A percentile compares a stretch with the other conserved stretches of the same genome.
Evolutionary conservation across 2,329 filamentous ascomycete genomes (phyloP).

Genomic region (Penicillium janthinellum): DNA sequence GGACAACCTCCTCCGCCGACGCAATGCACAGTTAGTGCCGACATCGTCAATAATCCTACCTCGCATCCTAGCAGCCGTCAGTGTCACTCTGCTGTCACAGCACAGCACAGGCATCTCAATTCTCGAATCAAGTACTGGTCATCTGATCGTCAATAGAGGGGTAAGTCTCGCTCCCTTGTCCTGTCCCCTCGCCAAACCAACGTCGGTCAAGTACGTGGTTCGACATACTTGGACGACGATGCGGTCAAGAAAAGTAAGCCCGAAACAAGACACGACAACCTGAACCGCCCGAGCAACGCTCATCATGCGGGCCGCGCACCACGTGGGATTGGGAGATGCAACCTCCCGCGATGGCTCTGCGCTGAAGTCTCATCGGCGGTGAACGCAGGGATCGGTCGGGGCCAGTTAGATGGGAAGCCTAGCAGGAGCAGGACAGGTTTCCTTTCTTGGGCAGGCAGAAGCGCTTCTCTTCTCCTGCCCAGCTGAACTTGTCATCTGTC

Average conservation of each 20-base stretch:
- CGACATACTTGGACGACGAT: conserved; percentile 12
- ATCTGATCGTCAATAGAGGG: background rate
- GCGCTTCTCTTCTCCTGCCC: background rate
- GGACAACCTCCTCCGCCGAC: background rate
- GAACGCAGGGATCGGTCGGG: background rate
- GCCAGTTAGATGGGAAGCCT: background rate
- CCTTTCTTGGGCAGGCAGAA: background rate
- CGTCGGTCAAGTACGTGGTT: conserved; percentile 9
- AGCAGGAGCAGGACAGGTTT: background rate
- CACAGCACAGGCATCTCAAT: background rate
- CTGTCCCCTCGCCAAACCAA: background rate
- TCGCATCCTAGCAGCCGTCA: background rate
- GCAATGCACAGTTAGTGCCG: conserved; percentile 6
- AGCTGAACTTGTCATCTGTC: background rate
- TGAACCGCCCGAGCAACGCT: conserved; percentile 9
- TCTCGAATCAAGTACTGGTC: background rate
- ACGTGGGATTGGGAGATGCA: conserved; percentile 21
- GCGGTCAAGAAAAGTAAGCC: conserved; percentile 5
- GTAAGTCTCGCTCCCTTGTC: background rate
- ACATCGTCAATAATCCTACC: conserved; percentile 1
- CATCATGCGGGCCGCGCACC: conserved; percentile 9
- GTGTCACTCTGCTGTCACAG: background rate
- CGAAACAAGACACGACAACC: background rate
- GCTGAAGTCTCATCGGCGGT: conserved; percentile 16
- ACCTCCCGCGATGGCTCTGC: conserved; percentile 8